phyloP scores from a whole-genome alignment of 306 rosid species.

The Pterocarpus macrocarpus region DNA sequence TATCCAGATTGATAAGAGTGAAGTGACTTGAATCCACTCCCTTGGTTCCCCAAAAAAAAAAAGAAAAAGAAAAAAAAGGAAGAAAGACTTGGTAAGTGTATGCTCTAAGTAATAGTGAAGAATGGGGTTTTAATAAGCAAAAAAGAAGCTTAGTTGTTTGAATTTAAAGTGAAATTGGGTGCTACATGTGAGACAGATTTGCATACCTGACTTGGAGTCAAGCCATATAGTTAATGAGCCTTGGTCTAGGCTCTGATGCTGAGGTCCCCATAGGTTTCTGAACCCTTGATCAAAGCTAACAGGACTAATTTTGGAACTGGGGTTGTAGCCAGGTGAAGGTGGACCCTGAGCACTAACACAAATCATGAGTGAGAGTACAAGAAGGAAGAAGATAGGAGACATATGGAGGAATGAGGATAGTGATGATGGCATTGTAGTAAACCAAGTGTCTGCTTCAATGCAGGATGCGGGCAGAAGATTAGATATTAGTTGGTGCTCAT shows the following conservation, averaged over 20 bases:
- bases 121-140: not conserved
- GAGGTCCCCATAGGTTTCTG: constrained; percentile 85
- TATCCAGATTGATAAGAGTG: constrained; percentile 78
- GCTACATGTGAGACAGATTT: not conserved
- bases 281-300: constrained; percentile 69
- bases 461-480: constrained; percentile 53
- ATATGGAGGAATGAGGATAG: constrained; percentile 44
- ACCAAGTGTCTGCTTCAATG: constrained; percentile 56
- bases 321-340: constrained; percentile 91
- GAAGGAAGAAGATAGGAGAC: constrained; percentile 53
- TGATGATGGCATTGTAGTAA: constrained; percentile 55
- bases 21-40: constrained; percentile 94
- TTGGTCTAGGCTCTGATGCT: constrained; percentile 80
- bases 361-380: constrained; percentile 46
- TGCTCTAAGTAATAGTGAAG: not conserved
- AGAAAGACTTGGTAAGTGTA: not conserved
- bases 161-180: constrained; percentile 6
- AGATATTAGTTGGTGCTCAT: constrained; percentile 41
- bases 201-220: constrained; percentile 74
- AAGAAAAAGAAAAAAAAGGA: no score
- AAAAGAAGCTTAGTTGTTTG: not conserved
- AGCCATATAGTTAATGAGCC: constrained; percentile 78
- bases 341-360: constrained; percentile 66
- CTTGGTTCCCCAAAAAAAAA: constrained; percentile 45
- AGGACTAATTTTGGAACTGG: constrained; percentile 65